These are phyloP conservation scores for Cryphonectria japonica DNA, from an alignment of 2,329 filamentous ascomycete species.

Conservation along the genomic window DNA sequence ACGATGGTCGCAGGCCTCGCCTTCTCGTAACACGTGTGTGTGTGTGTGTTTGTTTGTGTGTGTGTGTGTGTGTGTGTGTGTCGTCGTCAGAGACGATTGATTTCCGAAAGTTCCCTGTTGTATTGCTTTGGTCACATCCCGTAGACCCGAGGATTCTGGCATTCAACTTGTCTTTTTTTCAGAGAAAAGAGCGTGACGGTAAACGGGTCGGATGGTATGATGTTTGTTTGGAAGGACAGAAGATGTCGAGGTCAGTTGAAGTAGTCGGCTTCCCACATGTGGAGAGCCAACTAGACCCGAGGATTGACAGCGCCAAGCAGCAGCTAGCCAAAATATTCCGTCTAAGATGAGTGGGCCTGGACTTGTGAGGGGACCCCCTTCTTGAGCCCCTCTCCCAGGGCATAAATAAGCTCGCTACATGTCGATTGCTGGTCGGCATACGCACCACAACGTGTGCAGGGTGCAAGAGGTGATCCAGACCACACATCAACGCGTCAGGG, in stretches of 20 bases:
- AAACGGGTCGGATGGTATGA: constrained; percentile 19
- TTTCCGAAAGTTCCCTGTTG: not conserved
- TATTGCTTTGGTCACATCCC: not conserved
- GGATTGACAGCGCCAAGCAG: constrained; percentile 24
- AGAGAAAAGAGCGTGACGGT: constrained; percentile 3
- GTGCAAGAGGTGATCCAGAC: not conserved
- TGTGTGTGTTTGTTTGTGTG: not conserved
- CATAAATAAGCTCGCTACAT: constrained; percentile 13
- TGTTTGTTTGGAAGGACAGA: constrained; percentile 13
- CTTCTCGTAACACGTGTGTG: not conserved
- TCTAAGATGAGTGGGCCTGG: constrained; percentile 13
- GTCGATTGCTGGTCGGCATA: not conserved
- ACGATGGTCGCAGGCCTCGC: not conserved
- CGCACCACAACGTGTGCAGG: not conserved
- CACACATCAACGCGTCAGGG: constrained; percentile 8
- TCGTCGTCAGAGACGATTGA: not conserved
- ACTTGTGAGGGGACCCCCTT: not conserved
- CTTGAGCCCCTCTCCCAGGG: not conserved
- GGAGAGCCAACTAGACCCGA: constrained; percentile 20
- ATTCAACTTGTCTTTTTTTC: not conserved
- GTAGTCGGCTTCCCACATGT: constrained; percentile 28
- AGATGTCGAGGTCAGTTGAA: constrained; percentile 21
- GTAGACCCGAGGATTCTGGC: not conserved
- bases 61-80: too few relatives aligned
- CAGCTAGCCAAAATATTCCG: constrained; percentile 30